phyloP scores from a whole-genome alignment of 176 grass and related monocot species.

The Leersia perrieri region DNA sequence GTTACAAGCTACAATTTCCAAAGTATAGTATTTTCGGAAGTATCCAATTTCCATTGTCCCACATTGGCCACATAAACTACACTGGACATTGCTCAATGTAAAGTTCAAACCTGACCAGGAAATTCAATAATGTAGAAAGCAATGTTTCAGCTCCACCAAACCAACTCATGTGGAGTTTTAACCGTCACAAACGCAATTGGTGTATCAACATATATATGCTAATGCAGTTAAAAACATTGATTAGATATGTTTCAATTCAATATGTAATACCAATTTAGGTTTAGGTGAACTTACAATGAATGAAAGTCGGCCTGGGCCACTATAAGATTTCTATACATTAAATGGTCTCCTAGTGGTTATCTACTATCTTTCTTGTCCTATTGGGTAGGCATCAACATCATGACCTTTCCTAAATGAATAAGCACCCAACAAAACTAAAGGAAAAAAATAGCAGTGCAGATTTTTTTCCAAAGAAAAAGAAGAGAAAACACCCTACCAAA shows the following conservation, averaged over 20 bases:
- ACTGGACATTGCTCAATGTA: neutral
- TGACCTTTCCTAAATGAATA: neutral
- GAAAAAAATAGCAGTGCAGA: neutral
- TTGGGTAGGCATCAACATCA: conserved; percentile 20
- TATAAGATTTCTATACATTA: neutral
- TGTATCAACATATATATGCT: neutral
- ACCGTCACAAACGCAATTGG: neutral
- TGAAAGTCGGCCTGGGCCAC: neutral
- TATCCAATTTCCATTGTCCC: neutral
- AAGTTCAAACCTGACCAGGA: neutral
- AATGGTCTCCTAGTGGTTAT: neutral
- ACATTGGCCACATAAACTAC: neutral
- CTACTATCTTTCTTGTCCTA: neutral
- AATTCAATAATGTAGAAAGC: neutral
- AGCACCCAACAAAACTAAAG: neutral
- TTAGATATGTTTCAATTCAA: neutral
- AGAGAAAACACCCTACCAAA: neutral
- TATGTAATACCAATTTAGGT: neutral
- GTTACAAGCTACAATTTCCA: neutral
- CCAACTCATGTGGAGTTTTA: neutral
- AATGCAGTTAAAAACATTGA: neutral
- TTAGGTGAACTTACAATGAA: neutral
- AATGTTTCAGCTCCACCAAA: neutral
- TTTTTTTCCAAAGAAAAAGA: conserved; percentile 1
- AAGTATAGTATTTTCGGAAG: neutral